phyloP scores from a whole-genome alignment of 75 land plant genomes.

The Pseudotsuga menziesii region DNA sequence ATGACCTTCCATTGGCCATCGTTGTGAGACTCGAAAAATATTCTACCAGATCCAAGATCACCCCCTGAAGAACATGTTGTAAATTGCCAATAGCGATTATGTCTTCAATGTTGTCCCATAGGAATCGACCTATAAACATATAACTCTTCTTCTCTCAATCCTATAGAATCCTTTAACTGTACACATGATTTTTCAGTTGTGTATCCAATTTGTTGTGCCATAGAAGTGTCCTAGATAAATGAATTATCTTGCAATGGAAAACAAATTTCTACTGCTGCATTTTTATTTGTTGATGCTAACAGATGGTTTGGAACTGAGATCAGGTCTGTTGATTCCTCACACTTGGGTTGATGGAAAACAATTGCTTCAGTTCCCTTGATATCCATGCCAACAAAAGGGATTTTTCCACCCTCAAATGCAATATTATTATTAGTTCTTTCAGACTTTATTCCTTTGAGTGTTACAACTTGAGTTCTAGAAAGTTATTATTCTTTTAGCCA shows the following conservation, averaged over 20 bases:
- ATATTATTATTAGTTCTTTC: constrained; percentile 29
- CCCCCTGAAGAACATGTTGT: constrained; percentile 69
- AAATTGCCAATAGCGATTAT: constrained; percentile 95
- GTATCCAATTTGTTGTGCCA: neutral
- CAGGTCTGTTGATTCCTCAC: constrained; percentile 17
- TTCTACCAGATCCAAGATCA: constrained; percentile 92
- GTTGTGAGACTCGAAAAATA: constrained; percentile 73
- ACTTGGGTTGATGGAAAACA: constrained; percentile 8
- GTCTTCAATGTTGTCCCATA: constrained; percentile 87
- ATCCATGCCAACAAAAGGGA: constrained; percentile 19
- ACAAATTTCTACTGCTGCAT: constrained; percentile 12
- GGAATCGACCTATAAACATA: constrained; percentile 91
- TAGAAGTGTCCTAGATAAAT: constrained; percentile 19
- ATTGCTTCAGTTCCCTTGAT: constrained; percentile 17
- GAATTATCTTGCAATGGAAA: constrained; percentile 12
- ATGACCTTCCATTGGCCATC: constrained; percentile 90
- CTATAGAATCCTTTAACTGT: constrained; percentile 73
- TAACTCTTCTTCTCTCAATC: constrained; percentile 79
- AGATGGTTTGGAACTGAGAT: constrained; percentile 11
- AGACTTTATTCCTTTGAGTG: constrained; percentile 23
- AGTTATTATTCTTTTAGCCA: constrained; percentile 75
- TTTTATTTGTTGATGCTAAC: neutral
- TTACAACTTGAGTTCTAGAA: constrained; percentile 31
- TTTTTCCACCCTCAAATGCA: constrained; percentile 24
- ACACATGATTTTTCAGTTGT: constrained; percentile 73